A percentile compares a stretch with the other conserved stretches of the same genome.
phyloP scores from a whole-genome alignment of 2,329 filamentous ascomycete genomes.

The Hypomyces perniciosus region DNA sequence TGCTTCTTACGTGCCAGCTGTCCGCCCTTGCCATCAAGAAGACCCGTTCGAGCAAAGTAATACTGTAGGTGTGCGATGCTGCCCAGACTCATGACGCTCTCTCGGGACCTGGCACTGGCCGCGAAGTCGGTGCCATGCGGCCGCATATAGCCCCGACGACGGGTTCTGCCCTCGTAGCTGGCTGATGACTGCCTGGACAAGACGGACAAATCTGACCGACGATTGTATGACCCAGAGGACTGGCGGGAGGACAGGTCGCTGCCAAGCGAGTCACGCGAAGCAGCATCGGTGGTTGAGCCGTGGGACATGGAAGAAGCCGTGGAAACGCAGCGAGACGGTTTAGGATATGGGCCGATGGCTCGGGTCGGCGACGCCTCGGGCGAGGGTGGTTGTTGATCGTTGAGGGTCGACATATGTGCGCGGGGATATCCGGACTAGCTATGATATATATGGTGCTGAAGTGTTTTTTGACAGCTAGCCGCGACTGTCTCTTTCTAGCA shows the following conservation, averaged over 20 bases:
- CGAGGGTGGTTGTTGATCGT: slow-evolving; percentile 37
- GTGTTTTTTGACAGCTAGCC: no score
- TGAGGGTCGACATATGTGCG: slow-evolving; percentile 28
- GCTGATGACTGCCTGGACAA: slow-evolving; percentile 42
- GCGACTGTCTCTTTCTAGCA: no score
- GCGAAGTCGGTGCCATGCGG: slow-evolving; percentile 86
- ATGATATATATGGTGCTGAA: no score
- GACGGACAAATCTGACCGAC: slow-evolving; percentile 37
- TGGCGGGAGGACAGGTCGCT: slow-evolving; percentile 50
- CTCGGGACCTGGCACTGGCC: slow-evolving; percentile 78
- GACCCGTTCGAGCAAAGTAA: slow-evolving; percentile 91
- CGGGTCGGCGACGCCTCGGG: slow-evolving; percentile 57
- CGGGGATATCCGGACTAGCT: background rate
- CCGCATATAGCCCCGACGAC: slow-evolving; percentile 77
- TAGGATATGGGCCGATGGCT: slow-evolving; percentile 53
- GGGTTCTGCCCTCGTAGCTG: slow-evolving; percentile 35
- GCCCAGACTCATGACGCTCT: slow-evolving; percentile 92
- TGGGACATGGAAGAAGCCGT: slow-evolving; percentile 54
- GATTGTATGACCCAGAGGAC: slow-evolving; percentile 54
- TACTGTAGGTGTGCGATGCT: slow-evolving; percentile 97
- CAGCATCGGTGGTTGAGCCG: slow-evolving; percentile 45
- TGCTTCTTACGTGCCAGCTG: slow-evolving; percentile 71
- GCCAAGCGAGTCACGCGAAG: slow-evolving; percentile 49
- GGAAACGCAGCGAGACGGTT: slow-evolving; percentile 59
- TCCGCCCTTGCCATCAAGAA: slow-evolving; percentile 88